phyloP scores from a whole-genome alignment of 2,329 filamentous ascomycete genomes.

The Talaromyces rugulosus region DNA sequence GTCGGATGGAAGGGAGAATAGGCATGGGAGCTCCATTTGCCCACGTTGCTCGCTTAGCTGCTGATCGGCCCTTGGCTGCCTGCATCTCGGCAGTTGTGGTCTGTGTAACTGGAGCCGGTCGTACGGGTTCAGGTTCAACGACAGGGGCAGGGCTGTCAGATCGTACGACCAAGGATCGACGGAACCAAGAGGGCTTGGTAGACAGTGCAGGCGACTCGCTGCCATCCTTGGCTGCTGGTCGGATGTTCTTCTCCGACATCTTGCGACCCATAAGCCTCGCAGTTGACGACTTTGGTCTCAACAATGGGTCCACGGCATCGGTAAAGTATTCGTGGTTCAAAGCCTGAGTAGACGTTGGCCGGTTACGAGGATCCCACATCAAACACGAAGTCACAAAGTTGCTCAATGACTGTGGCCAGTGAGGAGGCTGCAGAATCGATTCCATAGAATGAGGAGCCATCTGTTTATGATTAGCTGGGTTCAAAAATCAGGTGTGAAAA shows the following conservation, averaged over 20 bases:
- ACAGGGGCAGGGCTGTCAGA: constrained; percentile 65
- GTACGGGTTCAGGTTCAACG: constrained; percentile 34
- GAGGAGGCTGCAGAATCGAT: constrained; percentile 80
- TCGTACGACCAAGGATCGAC: constrained; percentile 84
- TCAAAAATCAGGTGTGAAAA: not conserved
- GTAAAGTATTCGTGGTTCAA: constrained; percentile 90
- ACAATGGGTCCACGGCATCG: constrained; percentile 83
- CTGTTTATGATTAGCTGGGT: constrained; percentile 38
- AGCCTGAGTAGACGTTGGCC: constrained; percentile 91
- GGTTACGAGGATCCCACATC: constrained; percentile 94
- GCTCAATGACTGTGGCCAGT: constrained; percentile 84
- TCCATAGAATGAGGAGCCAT: constrained; percentile 98
- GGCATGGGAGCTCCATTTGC: constrained; percentile 86
- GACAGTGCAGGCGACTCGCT: constrained; percentile 56
- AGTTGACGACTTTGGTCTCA: constrained; percentile 79
- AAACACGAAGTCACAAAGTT: constrained; percentile 98
- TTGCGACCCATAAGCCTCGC: constrained; percentile 83
- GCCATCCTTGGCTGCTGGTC: constrained; percentile 57
- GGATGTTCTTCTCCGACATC: constrained; percentile 73
- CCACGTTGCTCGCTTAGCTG: constrained; percentile 86
- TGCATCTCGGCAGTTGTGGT: constrained; percentile 39
- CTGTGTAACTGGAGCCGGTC: constrained; percentile 41
- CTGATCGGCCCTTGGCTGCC: constrained; percentile 50
- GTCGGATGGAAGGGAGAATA: constrained; percentile 88
- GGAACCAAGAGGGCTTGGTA: constrained; percentile 93